Percentiles rank a stretch among this genome's conserved stretches.
phyloP scores from a whole-genome alignment of 441 rosid genomes.

The Biscutella laevigata region DNA sequence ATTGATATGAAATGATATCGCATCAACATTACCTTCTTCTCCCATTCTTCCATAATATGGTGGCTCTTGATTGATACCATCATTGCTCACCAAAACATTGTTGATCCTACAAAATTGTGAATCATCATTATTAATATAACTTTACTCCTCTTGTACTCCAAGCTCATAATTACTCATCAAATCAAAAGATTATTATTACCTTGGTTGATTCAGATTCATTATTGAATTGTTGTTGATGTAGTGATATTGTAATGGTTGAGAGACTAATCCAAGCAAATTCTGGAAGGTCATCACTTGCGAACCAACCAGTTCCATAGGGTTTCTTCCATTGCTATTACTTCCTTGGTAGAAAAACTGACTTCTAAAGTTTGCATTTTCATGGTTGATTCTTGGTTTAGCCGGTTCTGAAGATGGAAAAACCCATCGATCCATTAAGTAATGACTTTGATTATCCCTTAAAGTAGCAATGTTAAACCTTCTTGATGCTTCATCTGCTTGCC shows the following conservation, averaged over 20 bases:
- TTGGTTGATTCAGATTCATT: not conserved
- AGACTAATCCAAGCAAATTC: not conserved
- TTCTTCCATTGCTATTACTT: conserved; percentile 7
- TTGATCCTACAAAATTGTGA: not conserved
- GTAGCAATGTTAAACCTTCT: not conserved
- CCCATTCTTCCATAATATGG: not conserved
- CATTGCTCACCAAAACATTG: not conserved
- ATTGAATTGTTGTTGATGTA: not conserved
- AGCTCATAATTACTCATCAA: not conserved
- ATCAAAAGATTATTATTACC: not conserved
- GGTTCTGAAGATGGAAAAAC: not conserved
- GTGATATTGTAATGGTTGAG: not conserved
- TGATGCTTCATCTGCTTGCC: not conserved
- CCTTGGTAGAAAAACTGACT: not conserved
- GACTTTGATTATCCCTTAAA: not conserved
- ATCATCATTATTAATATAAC: not conserved
- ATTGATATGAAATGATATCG: not conserved
- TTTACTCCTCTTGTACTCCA: not conserved
- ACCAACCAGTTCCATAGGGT: not conserved
- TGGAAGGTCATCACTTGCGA: not conserved
- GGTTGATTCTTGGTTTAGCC: not conserved
- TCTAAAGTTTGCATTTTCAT: not conserved
- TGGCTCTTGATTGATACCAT: not conserved
- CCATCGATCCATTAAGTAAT: conserved; percentile 17
- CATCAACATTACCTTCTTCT: not conserved